These are phyloP conservation scores for Lablab purpureus DNA, from an alignment of 306 rosid species.

Conservation along the genomic window DNA sequence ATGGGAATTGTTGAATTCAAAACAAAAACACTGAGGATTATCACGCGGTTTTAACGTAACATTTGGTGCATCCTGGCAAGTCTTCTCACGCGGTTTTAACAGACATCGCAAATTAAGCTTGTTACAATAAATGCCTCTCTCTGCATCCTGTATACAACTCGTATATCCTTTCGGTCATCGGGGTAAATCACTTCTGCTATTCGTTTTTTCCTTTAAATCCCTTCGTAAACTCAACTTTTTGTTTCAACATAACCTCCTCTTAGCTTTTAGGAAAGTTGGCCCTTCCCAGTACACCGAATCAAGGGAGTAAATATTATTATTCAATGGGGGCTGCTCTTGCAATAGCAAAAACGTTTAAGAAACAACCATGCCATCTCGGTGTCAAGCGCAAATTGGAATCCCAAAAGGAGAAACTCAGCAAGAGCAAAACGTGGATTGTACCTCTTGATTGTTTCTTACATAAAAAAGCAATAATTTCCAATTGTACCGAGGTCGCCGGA, in stretches of 20 bases:
- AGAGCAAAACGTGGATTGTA: too few species aligned
- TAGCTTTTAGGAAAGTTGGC: neutral
- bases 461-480: neutral
- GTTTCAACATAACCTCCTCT: neutral
- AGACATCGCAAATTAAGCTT: neutral
- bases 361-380: neutral
- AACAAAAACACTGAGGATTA: too few species aligned
- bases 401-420: too few species aligned
- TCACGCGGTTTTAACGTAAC: too few species aligned
- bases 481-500: neutral
- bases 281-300: neutral
- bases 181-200: neutral
- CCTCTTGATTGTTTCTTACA: neutral
- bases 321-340: constrained; percentile 21
- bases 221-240: neutral
- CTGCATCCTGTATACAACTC: neutral
- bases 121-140: neutral
- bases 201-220: neutral
- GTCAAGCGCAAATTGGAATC: too few species aligned
- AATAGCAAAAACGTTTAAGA: neutral
- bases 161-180: neutral
- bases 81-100: neutral
- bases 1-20: too few species aligned
- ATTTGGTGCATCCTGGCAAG: neutral
- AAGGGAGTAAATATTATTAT: neutral